Conservation (phyloP, 2,329 filamentous ascomycete species). For the Fusarium compactum region DNA sequence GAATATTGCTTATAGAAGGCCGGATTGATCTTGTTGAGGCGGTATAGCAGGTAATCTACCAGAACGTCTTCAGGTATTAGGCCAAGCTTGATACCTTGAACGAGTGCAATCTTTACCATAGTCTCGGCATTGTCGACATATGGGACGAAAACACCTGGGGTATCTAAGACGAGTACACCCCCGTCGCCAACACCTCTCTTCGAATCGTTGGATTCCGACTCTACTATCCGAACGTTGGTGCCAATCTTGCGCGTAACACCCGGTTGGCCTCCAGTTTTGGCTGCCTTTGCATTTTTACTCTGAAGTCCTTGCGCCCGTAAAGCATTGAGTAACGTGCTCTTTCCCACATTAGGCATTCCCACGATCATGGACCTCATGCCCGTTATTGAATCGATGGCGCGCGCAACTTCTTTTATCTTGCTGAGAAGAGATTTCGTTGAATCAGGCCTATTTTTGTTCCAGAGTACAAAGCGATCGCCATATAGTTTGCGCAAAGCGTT, state of each 20-base stretch:
- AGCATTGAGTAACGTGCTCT: conserved; percentile 92
- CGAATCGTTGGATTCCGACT: conserved; percentile 58
- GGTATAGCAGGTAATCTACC: conserved; percentile 90
- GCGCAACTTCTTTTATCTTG: conserved; percentile 51
- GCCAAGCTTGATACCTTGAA: conserved; percentile 90
- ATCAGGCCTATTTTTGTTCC: conserved; percentile 53
- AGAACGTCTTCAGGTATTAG: conserved; percentile 82
- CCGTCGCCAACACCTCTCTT: conserved; percentile 58
- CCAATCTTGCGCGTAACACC: conserved; percentile 90
- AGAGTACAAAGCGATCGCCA: conserved; percentile 57
- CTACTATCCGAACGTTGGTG: conserved; percentile 81
- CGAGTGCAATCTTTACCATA: conserved; percentile 96
- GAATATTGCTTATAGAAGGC: conserved; percentile 71
- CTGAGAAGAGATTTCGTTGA: conserved; percentile 56
- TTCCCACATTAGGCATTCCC: conserved; percentile 98
- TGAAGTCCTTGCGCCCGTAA: conserved; percentile 75
- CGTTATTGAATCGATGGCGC: conserved; percentile 68
- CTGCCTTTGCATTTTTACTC: conserved; percentile 71
- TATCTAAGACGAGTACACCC: conserved; percentile 88
- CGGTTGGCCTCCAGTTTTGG: conserved; percentile 85
- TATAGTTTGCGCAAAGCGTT: conserved; percentile 51
- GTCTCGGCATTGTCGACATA: conserved; percentile 86
- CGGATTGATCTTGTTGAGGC: conserved; percentile 77
- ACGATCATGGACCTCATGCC: conserved; percentile 90
- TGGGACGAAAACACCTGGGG: conserved; percentile 94